phyloP scores from a whole-genome alignment of 345 rosid species.

The Populus ilicifolia region DNA sequence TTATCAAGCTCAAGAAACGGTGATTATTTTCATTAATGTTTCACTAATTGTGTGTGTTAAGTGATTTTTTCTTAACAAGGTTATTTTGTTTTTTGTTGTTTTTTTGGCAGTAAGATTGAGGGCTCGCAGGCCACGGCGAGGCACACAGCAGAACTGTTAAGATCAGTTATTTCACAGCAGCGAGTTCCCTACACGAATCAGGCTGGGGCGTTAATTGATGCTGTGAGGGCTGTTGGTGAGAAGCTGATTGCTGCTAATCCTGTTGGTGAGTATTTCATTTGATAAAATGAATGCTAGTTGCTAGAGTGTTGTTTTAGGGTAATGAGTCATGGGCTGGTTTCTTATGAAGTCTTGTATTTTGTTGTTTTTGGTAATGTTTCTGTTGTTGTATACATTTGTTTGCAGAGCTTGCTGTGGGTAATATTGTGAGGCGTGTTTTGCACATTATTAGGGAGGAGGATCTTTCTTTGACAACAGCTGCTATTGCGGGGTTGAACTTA shows the following conservation, averaged over 20 bases:
- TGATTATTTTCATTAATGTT: slow-evolving; percentile 19
- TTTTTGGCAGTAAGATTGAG: slow-evolving; percentile 68
- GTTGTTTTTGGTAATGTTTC: not conserved
- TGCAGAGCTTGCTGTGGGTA: slow-evolving; percentile 99
- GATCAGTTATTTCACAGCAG: slow-evolving; percentile 86
- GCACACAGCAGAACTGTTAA: slow-evolving; percentile 75
- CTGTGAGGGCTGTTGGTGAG: slow-evolving; percentile 75
- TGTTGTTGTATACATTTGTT: not conserved
- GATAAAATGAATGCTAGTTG: not conserved
- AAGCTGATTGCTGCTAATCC: slow-evolving; percentile 87
- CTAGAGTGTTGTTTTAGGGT: not conserved
- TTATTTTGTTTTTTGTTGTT: slow-evolving; percentile 1
- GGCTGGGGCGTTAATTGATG: slow-evolving; percentile 78
- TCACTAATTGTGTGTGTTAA: not conserved
- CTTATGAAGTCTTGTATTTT: not conserved
- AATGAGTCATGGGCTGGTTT: no score
- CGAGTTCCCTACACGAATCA: slow-evolving; percentile 77
- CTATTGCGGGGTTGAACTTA: slow-evolving; percentile 69
- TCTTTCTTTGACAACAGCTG: slow-evolving; percentile 68
- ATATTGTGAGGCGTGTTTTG: slow-evolving; percentile 89
- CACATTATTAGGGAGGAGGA: slow-evolving; percentile 96
- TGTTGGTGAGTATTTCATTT: slow-evolving; percentile 48
- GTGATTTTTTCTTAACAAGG: not conserved
- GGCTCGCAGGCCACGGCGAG: slow-evolving; percentile 93
- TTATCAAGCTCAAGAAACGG: slow-evolving; percentile 88